Evolutionary conservation across 2,329 filamentous ascomycete species (phyloP).

Genomic region (Penicillium hordei): DNA sequence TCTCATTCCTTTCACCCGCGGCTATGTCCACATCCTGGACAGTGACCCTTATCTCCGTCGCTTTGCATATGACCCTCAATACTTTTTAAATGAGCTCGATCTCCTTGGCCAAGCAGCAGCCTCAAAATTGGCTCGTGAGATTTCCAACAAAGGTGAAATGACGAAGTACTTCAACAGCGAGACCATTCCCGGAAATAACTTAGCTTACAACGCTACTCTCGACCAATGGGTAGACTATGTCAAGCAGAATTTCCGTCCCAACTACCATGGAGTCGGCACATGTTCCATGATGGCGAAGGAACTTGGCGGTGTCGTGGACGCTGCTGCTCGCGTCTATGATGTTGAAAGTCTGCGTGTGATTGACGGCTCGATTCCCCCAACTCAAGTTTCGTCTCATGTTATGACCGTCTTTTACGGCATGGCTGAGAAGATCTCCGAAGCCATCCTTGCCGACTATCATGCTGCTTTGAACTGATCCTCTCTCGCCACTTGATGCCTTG

Average conservation of each 20-base stretch:
- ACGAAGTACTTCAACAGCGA: slow-evolving; percentile 20
- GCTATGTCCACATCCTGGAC: slow-evolving; percentile 23
- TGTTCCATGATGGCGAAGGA: slow-evolving; percentile 36
- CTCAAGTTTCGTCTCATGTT: slow-evolving; percentile 33
- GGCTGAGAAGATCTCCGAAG: slow-evolving; percentile 27
- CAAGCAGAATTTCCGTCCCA: slow-evolving; percentile 27
- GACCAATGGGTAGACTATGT: slow-evolving; percentile 27
- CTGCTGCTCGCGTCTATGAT: slow-evolving; percentile 32
- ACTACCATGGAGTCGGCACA: slow-evolving; percentile 34
- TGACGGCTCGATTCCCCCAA: slow-evolving; percentile 39
- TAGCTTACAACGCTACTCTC: slow-evolving; percentile 20
- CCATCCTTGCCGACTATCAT: slow-evolving; percentile 15
- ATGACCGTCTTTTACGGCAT: slow-evolving; percentile 35
- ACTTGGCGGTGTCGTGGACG: slow-evolving; percentile 36
- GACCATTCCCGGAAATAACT: slow-evolving; percentile 15
- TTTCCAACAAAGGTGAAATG: slow-evolving; percentile 23
- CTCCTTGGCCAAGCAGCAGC: slow-evolving; percentile 30
- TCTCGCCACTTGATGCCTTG: neutral
- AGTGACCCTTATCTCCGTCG: slow-evolving; percentile 29
- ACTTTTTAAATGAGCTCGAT: slow-evolving; percentile 31
- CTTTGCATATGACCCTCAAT: slow-evolving; percentile 27
- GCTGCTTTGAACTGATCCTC: neutral
- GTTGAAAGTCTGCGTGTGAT: slow-evolving; percentile 37
- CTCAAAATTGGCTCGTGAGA: slow-evolving; percentile 26
- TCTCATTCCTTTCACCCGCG: slow-evolving; percentile 32